These are phyloP conservation scores for Lichenothelia convexa DNA, from an alignment of 495 filamentous ascomycete species.

Conservation along the genomic window DNA sequence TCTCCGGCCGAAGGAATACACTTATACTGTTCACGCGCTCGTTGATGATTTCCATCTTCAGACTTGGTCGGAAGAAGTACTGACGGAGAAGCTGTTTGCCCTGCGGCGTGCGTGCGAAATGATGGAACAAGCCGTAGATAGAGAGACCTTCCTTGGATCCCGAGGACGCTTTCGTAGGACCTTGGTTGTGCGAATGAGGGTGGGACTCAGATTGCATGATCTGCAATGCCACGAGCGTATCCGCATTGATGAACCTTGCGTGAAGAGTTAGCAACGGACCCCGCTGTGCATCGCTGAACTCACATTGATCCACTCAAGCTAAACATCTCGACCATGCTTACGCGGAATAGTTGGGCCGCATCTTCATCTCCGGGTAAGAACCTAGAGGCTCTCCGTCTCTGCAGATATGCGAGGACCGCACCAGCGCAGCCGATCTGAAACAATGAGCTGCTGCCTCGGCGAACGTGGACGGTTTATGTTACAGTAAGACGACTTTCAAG, in stretches of 20 bases:
- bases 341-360: conserved; percentile 31
- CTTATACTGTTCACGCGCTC: conserved; percentile 54
- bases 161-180: conserved; percentile 44
- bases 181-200: conserved; percentile 69
- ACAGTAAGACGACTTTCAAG: conserved; percentile 56
- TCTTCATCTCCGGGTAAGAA: conserved; percentile 36
- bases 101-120: conserved; percentile 63
- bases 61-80: conserved; percentile 68
- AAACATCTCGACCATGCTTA: conserved; percentile 60
- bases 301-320: conserved; percentile 57
- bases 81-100: conserved; percentile 60
- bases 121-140: conserved; percentile 64
- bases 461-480: too few relatives aligned
- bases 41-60: conserved; percentile 46
- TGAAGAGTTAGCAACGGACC: conserved; percentile 2
- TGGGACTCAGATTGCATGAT: conserved; percentile 72
- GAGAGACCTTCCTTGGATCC: conserved; percentile 81
- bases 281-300: conserved; percentile 7
- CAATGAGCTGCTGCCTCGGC: too few relatives aligned
- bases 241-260: conserved; percentile 55
- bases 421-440: conserved; percentile 58
- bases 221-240: conserved; percentile 67
- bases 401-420: conserved; percentile 62
- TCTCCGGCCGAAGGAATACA: conserved; percentile 52
- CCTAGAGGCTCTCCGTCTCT: conserved; percentile 45